A percentile compares a stretch with the other conserved stretches of the same genome.
These are phyloP conservation scores for Begonia fuchsioides DNA, from an alignment of 306 rosid species.

Conservation along the genomic window DNA sequence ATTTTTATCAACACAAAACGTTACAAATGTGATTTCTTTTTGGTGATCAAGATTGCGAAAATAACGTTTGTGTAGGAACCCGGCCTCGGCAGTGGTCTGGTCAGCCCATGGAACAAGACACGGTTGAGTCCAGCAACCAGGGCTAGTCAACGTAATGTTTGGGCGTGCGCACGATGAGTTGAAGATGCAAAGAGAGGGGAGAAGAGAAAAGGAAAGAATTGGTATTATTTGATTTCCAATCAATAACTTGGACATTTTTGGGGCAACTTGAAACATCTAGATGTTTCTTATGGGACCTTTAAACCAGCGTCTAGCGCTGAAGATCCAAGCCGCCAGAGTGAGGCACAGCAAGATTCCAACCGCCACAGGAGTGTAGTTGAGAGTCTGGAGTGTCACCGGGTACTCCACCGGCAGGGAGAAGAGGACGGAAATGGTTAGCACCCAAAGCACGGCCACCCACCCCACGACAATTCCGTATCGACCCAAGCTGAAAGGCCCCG, in stretches of 20 bases:
- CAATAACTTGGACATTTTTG: too few relatives aligned
- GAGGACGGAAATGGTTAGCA: slow-evolving; percentile 52
- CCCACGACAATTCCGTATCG: slow-evolving; percentile 48
- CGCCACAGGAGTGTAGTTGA: slow-evolving; percentile 89
- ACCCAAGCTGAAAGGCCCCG: slow-evolving; percentile 83
- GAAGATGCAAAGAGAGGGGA: too few relatives aligned
- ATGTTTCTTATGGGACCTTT: slow-evolving; percentile 70
- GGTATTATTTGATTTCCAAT: not conserved
- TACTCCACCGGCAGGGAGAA: slow-evolving; percentile 80
- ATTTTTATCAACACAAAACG: too few relatives aligned
- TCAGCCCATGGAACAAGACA: too few relatives aligned
- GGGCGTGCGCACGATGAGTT: too few relatives aligned
- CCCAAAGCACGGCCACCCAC: slow-evolving; percentile 90
- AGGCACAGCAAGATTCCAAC: slow-evolving; percentile 66
- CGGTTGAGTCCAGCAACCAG: too few relatives aligned
- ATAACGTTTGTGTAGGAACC: too few relatives aligned
- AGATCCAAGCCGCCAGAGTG: slow-evolving; percentile 49
- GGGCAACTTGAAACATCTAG: slow-evolving; percentile 14
- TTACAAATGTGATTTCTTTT: too few relatives aligned
- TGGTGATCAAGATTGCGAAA: too few relatives aligned
- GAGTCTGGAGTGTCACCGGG: slow-evolving; percentile 54
- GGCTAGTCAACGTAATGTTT: too few relatives aligned
- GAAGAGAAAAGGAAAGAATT: too few relatives aligned
- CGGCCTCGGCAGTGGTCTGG: too few relatives aligned
- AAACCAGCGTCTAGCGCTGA: slow-evolving; percentile 66